Evolutionary conservation across 768 basidiomycete genomes (phyloP), one percentile per base, ranked within the genome.

Genomic region (Pleurotus tuber-regium): DNA sequence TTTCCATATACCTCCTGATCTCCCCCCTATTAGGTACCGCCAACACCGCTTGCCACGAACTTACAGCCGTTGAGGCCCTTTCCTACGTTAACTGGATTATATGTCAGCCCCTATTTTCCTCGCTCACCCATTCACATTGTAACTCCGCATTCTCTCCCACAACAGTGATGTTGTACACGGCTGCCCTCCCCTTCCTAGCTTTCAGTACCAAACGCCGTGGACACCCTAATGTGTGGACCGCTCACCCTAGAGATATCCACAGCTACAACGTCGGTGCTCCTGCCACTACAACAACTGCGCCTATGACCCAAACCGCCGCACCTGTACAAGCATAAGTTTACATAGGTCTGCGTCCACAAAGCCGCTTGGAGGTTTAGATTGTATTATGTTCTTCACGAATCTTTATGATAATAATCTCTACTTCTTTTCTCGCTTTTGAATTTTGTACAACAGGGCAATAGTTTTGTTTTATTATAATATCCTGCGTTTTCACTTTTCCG

Each of bases 91-190:
- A 19, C 21, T 46, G 2, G 26, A 29, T 33, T 41, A 16, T 31
- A 33, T 30, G 39, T 43, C 9, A 16, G 33, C 38, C 35, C 12
- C 3, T 56, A 57, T 29, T 25, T 42, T 42, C 9, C 18, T 6
- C 9, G 21, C 6, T 16, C 36, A 14, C 7, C 19, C 26, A 18
- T 2, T 24, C 16, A 11, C 10, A 42, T 24, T 9, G 10, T 42
- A 8, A 40, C 38, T 11, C n/a, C 11, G n/a, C 16, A 11, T 19
- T 21, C n/a, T n/a, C n/a, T n/a, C n/a, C n/a, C n/a, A n/a, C n/a
- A n/a, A n/a, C n/a, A 42, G 41, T 42, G 23, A 21, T 42, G 19
- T 25, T 42, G 21, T 42, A 42, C 21, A 23, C 41, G 10, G 8
- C 26, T 16, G 26, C 21, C 41, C 23, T 42, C 41, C 26, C 26